A percentile compares a stretch with the other conserved stretches of the same genome.
Conservation (phyloP, 176 grass and related monocot genomes). For the Stipa capillata region DNA sequence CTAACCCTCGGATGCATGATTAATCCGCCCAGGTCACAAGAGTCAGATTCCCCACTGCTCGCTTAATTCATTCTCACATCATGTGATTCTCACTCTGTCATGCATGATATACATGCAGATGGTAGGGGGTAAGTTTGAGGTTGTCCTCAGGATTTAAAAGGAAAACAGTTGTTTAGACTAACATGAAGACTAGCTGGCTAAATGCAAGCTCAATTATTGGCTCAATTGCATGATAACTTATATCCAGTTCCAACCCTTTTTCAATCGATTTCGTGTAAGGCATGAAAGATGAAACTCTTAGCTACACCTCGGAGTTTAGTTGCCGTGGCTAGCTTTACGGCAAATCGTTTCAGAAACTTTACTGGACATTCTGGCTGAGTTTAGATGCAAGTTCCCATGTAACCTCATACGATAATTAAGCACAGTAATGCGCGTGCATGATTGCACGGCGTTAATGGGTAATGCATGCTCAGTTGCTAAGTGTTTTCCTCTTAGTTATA, state of each 20-base stretch:
- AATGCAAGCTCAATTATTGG: conserved; percentile 28
- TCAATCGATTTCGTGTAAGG: neutral
- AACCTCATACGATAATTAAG: too few species aligned
- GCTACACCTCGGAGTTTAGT: conserved; percentile 6
- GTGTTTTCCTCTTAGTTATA: too few species aligned
- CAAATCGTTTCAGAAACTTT: neutral
- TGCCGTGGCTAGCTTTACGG: neutral
- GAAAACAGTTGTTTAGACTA: neutral
- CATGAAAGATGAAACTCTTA: conserved; percentile 6
- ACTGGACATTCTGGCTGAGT: neutral
- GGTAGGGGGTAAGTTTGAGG: too few species aligned
- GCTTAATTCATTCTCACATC: neutral
- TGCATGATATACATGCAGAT: neutral
- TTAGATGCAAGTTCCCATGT: neutral
- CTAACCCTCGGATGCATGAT: neutral
- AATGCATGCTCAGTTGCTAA: too few species aligned
- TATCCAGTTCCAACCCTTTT: conserved; percentile 7
- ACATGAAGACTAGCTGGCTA: neutral
- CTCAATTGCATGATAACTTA: conserved; percentile 23
- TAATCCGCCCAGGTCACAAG: neutral
- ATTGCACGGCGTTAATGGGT: too few species aligned
- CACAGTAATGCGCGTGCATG: too few species aligned
- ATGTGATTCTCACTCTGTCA: neutral
- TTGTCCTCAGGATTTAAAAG: neutral
- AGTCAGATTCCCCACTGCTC: neutral